Conservation (phyloP, 768 basidiomycete genomes). For the Leucosporidium creatinivorum region DNA sequence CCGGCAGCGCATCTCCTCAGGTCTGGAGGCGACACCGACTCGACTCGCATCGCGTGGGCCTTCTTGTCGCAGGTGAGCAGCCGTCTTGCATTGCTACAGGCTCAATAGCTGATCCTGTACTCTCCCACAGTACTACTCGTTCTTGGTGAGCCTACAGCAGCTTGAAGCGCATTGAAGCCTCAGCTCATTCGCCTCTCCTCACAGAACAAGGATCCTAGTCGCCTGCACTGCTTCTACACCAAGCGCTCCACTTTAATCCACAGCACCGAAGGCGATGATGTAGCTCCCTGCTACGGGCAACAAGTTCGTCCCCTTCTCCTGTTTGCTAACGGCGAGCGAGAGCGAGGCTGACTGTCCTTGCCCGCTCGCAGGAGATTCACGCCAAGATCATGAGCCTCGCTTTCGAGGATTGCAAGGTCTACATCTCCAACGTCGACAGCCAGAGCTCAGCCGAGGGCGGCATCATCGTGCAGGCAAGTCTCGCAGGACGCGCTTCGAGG, state of each 20-base stretch:
- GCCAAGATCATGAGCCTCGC: conserved; percentile 88
- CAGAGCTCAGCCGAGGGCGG: conserved; percentile 91
- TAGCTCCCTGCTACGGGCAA: conserved; percentile 81
- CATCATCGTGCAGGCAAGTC: conserved; percentile 91
- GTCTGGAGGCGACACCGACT: not conserved
- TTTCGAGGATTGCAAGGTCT: conserved; percentile 96
- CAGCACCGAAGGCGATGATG: conserved; percentile 93
- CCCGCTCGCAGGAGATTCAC: conserved; percentile 73
- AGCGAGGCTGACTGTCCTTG: conserved; percentile 2
- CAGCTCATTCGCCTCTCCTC: too few relatives aligned
- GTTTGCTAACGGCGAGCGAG: not conserved
- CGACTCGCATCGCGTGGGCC: conserved; percentile 29
- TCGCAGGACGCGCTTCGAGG: too few relatives aligned
- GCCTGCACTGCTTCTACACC: conserved; percentile 97
- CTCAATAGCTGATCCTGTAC: not conserved
- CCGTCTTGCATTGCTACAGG: not conserved
- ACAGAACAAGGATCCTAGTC: conserved; percentile 82
- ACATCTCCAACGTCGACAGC: conserved; percentile 96
- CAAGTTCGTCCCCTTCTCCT: conserved; percentile 54
- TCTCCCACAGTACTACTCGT: conserved; percentile 80
- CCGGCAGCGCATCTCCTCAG: not conserved
- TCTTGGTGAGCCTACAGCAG: conserved; percentile 48
- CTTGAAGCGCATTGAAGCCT: too few relatives aligned
- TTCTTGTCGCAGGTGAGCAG: conserved; percentile 29
- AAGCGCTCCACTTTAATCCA: conserved; percentile 96